A percentile compares a stretch with the other conserved stretches of the same genome.
phyloP scores from a whole-genome alignment of 2,329 filamentous ascomycete genomes.

The Phaeophleospora eucalypticola region DNA sequence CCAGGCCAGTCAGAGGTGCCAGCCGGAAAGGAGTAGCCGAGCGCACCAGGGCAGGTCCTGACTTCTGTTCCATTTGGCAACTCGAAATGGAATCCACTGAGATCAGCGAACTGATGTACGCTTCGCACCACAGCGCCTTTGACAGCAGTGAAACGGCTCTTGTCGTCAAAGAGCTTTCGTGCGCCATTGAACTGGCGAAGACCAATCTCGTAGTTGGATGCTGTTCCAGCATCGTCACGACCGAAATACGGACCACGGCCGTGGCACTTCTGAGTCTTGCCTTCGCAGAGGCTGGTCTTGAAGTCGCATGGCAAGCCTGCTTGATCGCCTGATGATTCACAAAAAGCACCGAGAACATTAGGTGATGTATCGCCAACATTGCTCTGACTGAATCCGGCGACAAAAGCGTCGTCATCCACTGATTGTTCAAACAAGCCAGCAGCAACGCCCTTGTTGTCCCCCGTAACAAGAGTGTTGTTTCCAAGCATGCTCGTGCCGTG shows the following conservation, averaged over 20 bases:
- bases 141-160: slow-evolving; percentile 45
- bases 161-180: slow-evolving; percentile 53
- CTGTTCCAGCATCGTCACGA: slow-evolving; percentile 59
- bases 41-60: slow-evolving; percentile 75
- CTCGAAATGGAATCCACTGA: slow-evolving; percentile 69
- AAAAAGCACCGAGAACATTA: slow-evolving; percentile 82
- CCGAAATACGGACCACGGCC: slow-evolving; percentile 68
- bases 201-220: slow-evolving; percentile 73
- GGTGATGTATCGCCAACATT: slow-evolving; percentile 89
- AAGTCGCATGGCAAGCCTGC: slow-evolving; percentile 63
- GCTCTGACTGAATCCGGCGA: slow-evolving; percentile 88
- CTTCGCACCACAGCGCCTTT: slow-evolving; percentile 66
- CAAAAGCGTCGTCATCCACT: slow-evolving; percentile 61
- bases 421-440: slow-evolving; percentile 74
- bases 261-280: slow-evolving; percentile 66
- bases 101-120: slow-evolving; percentile 81
- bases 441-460: slow-evolving; percentile 96
- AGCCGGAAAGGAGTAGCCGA: slow-evolving; percentile 89
- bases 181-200: slow-evolving; percentile 65
- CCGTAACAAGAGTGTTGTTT: slow-evolving; percentile 86
- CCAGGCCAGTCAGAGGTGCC: slow-evolving; percentile 91
- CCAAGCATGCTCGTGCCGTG: slow-evolving; percentile 88
- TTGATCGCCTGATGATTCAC: slow-evolving; percentile 69
- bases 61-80: slow-evolving; percentile 68
- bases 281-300: slow-evolving; percentile 80